These are phyloP conservation scores for Malbranchea cinnamomea DNA, from an alignment of 2,329 filamentous ascomycete species.

Conservation along the genomic window DNA sequence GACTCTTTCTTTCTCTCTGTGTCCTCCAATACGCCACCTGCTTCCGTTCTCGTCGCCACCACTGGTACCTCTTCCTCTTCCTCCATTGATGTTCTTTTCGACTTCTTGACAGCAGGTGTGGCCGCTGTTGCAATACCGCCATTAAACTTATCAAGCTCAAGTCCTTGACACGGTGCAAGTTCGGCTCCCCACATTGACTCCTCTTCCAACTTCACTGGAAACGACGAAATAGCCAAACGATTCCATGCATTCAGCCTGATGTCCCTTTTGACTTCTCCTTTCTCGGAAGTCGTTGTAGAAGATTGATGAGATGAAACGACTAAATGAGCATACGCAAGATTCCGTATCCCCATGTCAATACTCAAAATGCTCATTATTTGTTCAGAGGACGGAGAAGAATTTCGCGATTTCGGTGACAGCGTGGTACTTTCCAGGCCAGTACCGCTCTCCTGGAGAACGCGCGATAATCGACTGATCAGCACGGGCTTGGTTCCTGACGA, in stretches of 20 bases:
- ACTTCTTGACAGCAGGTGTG: too few relatives aligned
- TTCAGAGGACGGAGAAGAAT: too few relatives aligned
- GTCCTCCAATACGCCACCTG: too few relatives aligned
- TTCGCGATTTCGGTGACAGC: too few relatives aligned
- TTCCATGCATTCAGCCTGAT: conserved; percentile 31
- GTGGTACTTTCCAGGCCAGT: neutral
- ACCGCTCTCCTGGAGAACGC: neutral
- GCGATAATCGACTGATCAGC: conserved; percentile 36
- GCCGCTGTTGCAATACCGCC: too few relatives aligned
- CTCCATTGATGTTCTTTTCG: neutral
- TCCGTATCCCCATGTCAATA: conserved; percentile 73
- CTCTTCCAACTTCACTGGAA: conserved; percentile 5
- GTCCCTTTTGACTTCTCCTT: conserved; percentile 4
- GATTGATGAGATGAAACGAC: conserved; percentile 16
- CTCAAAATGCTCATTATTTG: conserved; percentile 47
- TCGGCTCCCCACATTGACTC: neutral
- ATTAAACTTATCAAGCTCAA: too few relatives aligned
- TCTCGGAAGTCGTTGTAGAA: neutral
- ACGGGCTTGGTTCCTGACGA: conserved; percentile 44
- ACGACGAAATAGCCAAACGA: conserved; percentile 21
- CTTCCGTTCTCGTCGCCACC: neutral
- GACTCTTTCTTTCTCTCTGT: conserved; percentile 21
- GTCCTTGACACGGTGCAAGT: too few relatives aligned
- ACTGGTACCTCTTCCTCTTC: neutral
- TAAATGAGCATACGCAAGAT: conserved; percentile 59